Base-by-base conservation (phyloP, 345 rosid genomes). In the Populus nigra region DNA sequence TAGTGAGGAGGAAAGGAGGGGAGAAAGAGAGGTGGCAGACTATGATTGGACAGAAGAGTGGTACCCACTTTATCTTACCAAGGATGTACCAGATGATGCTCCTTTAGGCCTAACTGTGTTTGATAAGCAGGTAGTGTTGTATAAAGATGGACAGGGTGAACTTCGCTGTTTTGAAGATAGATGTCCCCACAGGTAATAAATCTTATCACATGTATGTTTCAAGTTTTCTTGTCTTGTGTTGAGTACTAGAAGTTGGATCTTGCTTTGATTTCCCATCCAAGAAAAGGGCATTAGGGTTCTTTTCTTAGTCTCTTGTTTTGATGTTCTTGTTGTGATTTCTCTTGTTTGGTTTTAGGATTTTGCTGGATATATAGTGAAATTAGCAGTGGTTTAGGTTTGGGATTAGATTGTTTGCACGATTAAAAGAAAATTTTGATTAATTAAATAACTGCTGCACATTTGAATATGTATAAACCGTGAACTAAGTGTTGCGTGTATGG, bases 41-140 rank as follows among this genome's bases (percentile, higher is more conserved):
- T 93, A 93, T 70, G 89, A 94, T 77, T 94, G 98, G 99, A 89
- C 87, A 4, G 91, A 94, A 78, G 99, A 94, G 47, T 91, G 99
- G 99, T 94, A 93, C 71, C 99, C 98, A 15, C 83, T 94, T 83
- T 94, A 94, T 76, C 91, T 95, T 39, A 80, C 94, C 23, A 84
- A 78, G 78, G 94, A 95, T 81, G 85, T 95, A 1, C 98, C 98
- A 0, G 91, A 92, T 45, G 98, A 95, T 83, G 91, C 99, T 2
- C 98, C 99, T n/a, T 79, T 93, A 15, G 99, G 98, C 0, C 96
- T 95, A 70, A 90, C 89, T 29, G 96, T 95, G 23, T 95, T 84
- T 77, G 98, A 93, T 79, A 89, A 83, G 76, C 96, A 93, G 85
- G 77, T 93, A 2, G 98, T 92, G 45, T 78, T 95, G 88, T 95